phyloP scores from a whole-genome alignment of 371 early-diverging fungal genomes.

The Parasitella parasitica region DNA sequence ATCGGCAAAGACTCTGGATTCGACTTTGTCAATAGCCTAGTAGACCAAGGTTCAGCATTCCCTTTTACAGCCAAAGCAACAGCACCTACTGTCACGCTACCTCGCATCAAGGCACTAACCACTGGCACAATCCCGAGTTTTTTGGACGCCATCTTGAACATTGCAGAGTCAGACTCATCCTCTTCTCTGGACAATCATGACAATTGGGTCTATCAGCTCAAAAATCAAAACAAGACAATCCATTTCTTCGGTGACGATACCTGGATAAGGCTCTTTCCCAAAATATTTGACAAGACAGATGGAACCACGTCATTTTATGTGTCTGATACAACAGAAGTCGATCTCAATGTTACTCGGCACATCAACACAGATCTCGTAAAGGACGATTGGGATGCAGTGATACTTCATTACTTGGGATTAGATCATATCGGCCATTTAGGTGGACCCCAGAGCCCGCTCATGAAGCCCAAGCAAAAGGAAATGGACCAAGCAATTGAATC shows the following conservation, averaged over 20 bases:
- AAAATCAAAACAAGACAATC: slow-evolving; percentile 55
- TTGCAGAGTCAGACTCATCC: slow-evolving; percentile 82
- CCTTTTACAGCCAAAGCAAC: slow-evolving; percentile 74
- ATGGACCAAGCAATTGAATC: slow-evolving; percentile 71
- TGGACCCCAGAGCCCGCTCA: slow-evolving; percentile 77
- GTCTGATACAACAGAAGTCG: slow-evolving; percentile 78
- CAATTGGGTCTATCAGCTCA: slow-evolving; percentile 73
- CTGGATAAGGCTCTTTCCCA: slow-evolving; percentile 88
- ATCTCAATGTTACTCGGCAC: slow-evolving; percentile 80
- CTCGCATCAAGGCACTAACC: slow-evolving; percentile 92
- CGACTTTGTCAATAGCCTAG: slow-evolving; percentile 39
- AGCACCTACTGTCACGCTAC: slow-evolving; percentile 95
- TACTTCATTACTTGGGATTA: slow-evolving; percentile 93
- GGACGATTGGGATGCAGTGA: slow-evolving; percentile 78
- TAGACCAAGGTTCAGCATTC: slow-evolving; percentile 48
- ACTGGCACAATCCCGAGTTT: slow-evolving; percentile 81
- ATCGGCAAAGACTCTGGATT: slow-evolving; percentile 67
- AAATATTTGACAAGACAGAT: slow-evolving; percentile 60
- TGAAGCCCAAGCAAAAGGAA: slow-evolving; percentile 77
- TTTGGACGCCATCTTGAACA: slow-evolving; percentile 78
- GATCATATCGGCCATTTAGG: slow-evolving; percentile 95
- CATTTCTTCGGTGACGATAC: slow-evolving; percentile 96
- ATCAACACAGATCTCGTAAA: slow-evolving; percentile 59
- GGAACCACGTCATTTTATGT: slow-evolving; percentile 85
- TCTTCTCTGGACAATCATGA: slow-evolving; percentile 69